Conservation (phyloP, 2,329 filamentous ascomycete genomes). For the Colletotrichum musicola region DNA sequence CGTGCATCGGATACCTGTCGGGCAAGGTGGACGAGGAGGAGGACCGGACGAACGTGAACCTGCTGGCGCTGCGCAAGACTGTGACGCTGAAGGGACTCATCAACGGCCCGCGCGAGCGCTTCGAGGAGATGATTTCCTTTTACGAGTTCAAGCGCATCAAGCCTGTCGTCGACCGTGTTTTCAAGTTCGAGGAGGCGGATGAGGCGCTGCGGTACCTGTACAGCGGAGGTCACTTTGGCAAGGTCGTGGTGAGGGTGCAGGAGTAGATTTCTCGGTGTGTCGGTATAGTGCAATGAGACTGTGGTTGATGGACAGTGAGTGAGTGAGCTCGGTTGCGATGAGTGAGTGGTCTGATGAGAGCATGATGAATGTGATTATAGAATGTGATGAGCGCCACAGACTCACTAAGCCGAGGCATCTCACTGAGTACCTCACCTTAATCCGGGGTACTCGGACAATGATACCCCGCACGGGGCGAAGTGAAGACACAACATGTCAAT, state of each 20-base stretch:
- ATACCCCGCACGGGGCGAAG: constrained; percentile 5
- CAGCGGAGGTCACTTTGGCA: constrained; percentile 68
- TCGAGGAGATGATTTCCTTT: constrained; percentile 66
- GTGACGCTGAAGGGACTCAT: constrained; percentile 67
- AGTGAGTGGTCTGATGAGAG: background rate
- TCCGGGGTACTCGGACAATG: constrained; percentile 20
- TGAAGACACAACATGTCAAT: background rate
- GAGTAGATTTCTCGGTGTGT: constrained; percentile 36
- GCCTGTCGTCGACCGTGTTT: constrained; percentile 62
- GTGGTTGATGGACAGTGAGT: background rate
- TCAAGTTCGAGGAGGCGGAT: constrained; percentile 59
- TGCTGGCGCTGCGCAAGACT: constrained; percentile 62
- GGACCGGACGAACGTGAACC: constrained; percentile 70
- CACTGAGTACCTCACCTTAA: no score
- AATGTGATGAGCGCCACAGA: background rate
- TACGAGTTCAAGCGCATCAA: constrained; percentile 58
- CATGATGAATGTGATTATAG: background rate
- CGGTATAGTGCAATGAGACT: background rate
- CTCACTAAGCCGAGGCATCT: constrained; percentile 33
- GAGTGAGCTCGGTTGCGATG: background rate
- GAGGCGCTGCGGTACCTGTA: constrained; percentile 66
- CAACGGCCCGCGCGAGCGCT: constrained; percentile 68
- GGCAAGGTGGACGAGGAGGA: constrained; percentile 67
- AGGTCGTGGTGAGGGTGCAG: constrained; percentile 63
- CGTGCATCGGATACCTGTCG: constrained; percentile 62